Base-by-base conservation (phyloP, 2,329 filamentous ascomycete species). In the Exutisphaerella laricina region DNA sequence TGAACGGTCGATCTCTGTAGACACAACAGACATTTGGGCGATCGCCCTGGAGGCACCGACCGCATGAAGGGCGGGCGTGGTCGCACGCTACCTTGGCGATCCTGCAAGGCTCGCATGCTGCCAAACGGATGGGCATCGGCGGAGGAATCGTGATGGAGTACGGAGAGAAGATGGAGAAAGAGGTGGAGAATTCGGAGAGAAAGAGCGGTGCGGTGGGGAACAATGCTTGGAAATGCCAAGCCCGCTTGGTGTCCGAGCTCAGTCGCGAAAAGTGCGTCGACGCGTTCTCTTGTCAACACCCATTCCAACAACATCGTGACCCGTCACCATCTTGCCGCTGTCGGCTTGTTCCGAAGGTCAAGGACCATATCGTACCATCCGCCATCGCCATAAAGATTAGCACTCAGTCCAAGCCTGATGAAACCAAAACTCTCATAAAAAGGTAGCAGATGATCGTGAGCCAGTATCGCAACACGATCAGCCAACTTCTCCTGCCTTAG, bases 371-470 rank as follows among this genome's bases (percentile, higher is more conserved):
- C 80, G 54, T 79, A 73, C 86, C 87, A 94, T 14, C 78, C 80
- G 25, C 85, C 84, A 25, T 85, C 85, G 14, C 80, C 83, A 65
- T 86, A 87, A 43, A 75, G 71, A 36, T 78, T 82, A 43, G 75
- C 68, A 63, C 86, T 90, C 34, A 72, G 68, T 0, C 87, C 85
- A 14, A 73, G 65, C 51, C 82, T 77, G 51, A 70, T 69, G 61
- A 89, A 94, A 0, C 85, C 79, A 54, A 85, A 74, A 10, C 74
- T 75, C 59, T 81, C 74, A 61, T 94, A 94, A 63, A 85, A 94
- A 1, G 68, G 68, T 16, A 88, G 69, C 21, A 89, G 70, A 41
- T 81, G 76, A 46, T 85, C 80, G 59, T 85, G 80, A 36, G 85
- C 83, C 54, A 94, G 78, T 26, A 94, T 70, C 1, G 83, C 80